phyloP scores from a whole-genome alignment of 208 protist genomes.

The Vickermania ingenoplastis region DNA sequence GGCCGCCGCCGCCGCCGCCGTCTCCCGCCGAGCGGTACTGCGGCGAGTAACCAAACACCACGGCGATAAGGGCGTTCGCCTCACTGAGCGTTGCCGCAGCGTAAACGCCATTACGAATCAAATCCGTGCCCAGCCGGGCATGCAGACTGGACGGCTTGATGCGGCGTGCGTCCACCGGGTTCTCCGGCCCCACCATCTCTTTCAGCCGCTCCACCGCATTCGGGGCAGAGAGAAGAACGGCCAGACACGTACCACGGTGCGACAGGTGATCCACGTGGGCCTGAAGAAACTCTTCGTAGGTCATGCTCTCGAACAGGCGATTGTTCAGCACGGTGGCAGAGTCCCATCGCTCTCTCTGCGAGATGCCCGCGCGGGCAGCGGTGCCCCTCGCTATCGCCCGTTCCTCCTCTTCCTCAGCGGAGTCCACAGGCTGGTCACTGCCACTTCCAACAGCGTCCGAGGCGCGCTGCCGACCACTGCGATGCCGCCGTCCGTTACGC shows the following conservation, averaged over 20 bases:
- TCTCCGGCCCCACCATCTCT: constrained; percentile 54
- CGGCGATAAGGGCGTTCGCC: constrained; percentile 25
- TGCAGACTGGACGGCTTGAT: constrained; percentile 33
- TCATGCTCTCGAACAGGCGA: constrained; percentile 14
- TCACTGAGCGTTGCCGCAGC: constrained; percentile 38
- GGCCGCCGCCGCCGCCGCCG: background rate
- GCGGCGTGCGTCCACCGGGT: constrained; percentile 37
- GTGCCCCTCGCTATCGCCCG: background rate
- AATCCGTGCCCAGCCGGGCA: constrained; percentile 44
- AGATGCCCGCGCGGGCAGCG: background rate
- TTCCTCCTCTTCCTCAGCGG: constrained; percentile 3
- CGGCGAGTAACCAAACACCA: constrained; percentile 48
- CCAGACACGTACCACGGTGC: constrained; percentile 47
- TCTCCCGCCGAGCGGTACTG: background rate
- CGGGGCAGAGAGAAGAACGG: constrained; percentile 33
- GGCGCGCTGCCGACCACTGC: background rate
- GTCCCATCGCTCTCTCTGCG: background rate
- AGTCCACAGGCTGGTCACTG: background rate
- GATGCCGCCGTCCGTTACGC: background rate
- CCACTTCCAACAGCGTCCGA: background rate
- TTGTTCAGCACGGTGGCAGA: constrained; percentile 10
- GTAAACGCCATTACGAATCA: constrained; percentile 57
- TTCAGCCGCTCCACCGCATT: constrained; percentile 56
- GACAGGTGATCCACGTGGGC: constrained; percentile 37
- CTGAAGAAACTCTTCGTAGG: constrained; percentile 14